Conservation (phyloP, 208 protist genomes). For the Novymonas esmeraldas region DNA sequence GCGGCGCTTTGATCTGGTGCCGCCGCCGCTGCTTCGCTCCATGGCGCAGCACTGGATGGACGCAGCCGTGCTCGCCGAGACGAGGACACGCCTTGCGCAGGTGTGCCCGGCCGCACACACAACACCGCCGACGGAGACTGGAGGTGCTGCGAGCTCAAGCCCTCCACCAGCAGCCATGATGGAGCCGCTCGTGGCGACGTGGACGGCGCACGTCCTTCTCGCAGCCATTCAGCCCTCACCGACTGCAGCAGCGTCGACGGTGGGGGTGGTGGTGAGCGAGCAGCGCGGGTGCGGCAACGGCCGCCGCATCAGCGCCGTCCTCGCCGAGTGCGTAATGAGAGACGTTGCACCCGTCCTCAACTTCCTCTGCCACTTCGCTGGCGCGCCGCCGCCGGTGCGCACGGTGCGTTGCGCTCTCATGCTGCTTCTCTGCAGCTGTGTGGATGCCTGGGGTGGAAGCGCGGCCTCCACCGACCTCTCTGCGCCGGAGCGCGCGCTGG, state of each 20-base stretch:
- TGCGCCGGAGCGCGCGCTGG: slow-evolving; percentile 4
- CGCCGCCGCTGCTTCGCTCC: slow-evolving; percentile 1
- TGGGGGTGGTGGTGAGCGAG: too few relatives aligned
- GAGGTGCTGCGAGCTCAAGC: background rate
- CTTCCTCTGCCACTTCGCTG: slow-evolving; percentile 3
- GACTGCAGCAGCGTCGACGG: background rate
- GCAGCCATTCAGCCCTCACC: background rate
- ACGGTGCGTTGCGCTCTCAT: slow-evolving; percentile 12
- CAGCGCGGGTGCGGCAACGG: too few relatives aligned
- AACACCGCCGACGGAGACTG: too few relatives aligned
- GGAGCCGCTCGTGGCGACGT: slow-evolving; percentile 22
- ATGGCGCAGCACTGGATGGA: slow-evolving; percentile 32
- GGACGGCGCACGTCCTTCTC: slow-evolving; percentile 26
- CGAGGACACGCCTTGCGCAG: slow-evolving; percentile 5
- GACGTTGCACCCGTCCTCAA: slow-evolving; percentile 19
- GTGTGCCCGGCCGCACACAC: slow-evolving; percentile 14
- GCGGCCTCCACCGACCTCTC: background rate
- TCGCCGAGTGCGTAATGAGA: background rate
- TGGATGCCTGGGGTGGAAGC: slow-evolving; percentile 9
- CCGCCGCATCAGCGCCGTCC: background rate
- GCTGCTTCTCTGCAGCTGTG: slow-evolving; percentile 21
- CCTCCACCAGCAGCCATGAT: too few relatives aligned
- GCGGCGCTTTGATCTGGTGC: slow-evolving; percentile 3
- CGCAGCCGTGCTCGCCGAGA: background rate
- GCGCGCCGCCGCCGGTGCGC: background rate